Percentiles rank a stretch among this genome's conserved stretches.
phyloP scores from a whole-genome alignment of 441 rosid genomes.

The Adansonia gregorii region DNA sequence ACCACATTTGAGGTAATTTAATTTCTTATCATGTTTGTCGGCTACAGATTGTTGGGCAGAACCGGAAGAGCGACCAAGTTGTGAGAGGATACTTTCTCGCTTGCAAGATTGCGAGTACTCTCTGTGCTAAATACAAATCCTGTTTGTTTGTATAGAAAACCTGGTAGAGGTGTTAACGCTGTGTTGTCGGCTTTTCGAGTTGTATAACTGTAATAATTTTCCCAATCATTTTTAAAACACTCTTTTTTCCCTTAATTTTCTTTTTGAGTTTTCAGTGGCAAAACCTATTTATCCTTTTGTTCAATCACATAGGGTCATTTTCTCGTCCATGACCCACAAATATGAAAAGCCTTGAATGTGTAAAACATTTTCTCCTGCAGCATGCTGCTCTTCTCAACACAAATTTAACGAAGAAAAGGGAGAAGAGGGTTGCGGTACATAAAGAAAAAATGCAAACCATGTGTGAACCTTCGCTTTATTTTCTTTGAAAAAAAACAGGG shows the following conservation, averaged over 20 bases:
- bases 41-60: constrained; percentile 91
- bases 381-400: not conserved
- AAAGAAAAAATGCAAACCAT: not conserved
- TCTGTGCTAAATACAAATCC: constrained; percentile 47
- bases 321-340: not conserved
- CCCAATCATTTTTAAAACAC: constrained; percentile 43
- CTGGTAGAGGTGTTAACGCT: constrained; percentile 52
- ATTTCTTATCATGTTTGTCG: not conserved
- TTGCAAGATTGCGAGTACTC: constrained; percentile 87
- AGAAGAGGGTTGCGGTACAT: not conserved
- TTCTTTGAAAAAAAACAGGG: not conserved
- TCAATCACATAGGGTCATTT: too few species aligned
- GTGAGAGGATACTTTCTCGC: constrained; percentile 81
- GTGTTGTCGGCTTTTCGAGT: constrained; percentile 46
- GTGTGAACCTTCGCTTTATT: not conserved
- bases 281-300: not conserved
- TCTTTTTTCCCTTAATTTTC: not conserved
- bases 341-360: not conserved
- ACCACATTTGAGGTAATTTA: not conserved
- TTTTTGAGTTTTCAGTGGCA: constrained; percentile 29
- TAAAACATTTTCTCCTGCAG: not conserved
- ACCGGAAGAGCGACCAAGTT: constrained; percentile 84
- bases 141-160: constrained; percentile 44
- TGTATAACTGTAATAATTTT: constrained; percentile 40
- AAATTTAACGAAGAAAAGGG: not conserved